Percentiles rank a stretch among this genome's conserved stretches.
These are phyloP conservation scores for Boletus edulis DNA, from an alignment of 768 basidiomycete genomes.

Conservation along the genomic window DNA sequence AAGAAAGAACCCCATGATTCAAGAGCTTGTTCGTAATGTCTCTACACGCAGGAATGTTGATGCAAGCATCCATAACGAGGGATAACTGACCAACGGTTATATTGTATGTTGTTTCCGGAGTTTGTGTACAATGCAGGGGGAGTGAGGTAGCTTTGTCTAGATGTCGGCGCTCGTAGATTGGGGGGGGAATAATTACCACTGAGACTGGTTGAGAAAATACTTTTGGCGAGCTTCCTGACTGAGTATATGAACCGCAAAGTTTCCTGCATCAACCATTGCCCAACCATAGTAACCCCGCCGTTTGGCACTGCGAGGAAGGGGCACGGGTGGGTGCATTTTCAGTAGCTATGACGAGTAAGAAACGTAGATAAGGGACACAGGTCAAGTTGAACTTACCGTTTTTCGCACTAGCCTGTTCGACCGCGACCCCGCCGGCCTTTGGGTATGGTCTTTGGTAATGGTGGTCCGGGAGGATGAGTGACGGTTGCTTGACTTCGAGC, in stretches of 20 bases:
- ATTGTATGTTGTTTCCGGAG: too few relatives aligned
- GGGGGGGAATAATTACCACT: slow-evolving; percentile 23
- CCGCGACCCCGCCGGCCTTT: slow-evolving; percentile 67
- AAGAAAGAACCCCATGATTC: too few relatives aligned
- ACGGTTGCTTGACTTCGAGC: slow-evolving; percentile 53
- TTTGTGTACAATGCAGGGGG: too few relatives aligned
- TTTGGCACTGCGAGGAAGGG: slow-evolving; percentile 62
- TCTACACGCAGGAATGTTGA: too few relatives aligned
- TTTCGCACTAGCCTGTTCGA: slow-evolving; percentile 64
- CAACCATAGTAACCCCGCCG: slow-evolving; percentile 65
- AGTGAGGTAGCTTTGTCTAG: too few relatives aligned
- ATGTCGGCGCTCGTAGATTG: too few relatives aligned
- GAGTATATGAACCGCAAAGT: slow-evolving; percentile 76
- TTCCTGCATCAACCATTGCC: slow-evolving; percentile 82
- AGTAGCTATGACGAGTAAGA: slow-evolving; percentile 48
- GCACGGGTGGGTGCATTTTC: slow-evolving; percentile 52
- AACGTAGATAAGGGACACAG: neutral
- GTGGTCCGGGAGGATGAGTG: slow-evolving; percentile 54
- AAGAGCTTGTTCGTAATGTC: too few relatives aligned
- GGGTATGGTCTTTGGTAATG: slow-evolving; percentile 52
- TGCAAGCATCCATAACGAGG: too few relatives aligned
- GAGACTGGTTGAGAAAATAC: slow-evolving; percentile 49
- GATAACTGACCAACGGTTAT: too few relatives aligned
- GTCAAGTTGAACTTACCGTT: slow-evolving; percentile 45
- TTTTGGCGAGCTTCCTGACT: slow-evolving; percentile 63